Evolutionary conservation across 2,329 filamentous ascomycete species (phyloP).

Genomic region (Fusarium avenaceum): DNA sequence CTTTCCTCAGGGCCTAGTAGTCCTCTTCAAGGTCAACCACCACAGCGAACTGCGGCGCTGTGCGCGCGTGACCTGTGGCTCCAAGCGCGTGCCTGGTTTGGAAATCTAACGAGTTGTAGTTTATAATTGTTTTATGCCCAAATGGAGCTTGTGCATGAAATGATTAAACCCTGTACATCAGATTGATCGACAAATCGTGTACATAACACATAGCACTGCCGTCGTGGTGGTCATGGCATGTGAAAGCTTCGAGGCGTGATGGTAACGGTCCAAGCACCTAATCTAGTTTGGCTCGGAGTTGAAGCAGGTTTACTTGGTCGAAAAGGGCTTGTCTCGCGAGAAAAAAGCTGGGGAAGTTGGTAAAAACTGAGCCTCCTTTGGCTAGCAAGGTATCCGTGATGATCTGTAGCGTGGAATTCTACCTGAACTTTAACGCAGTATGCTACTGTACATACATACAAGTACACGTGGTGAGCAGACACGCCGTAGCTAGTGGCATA

Average conservation of each 20-base stretch:
- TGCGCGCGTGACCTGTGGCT: constrained; percentile 27
- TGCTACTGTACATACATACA: neutral
- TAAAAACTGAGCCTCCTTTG: constrained; percentile 17
- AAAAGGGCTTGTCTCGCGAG: constrained; percentile 20
- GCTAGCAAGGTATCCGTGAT: neutral
- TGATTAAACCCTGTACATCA: constrained; percentile 7
- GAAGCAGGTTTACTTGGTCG: constrained; percentile 14
- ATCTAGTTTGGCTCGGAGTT: constrained; percentile 37
- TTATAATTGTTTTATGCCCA: constrained; percentile 7
- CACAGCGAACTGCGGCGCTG: constrained; percentile 20
- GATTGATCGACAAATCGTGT: constrained; percentile 20
- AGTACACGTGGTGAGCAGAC: neutral
- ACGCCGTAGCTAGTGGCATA: neutral
- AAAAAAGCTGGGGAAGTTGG: constrained; percentile 41
- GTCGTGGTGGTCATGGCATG: constrained; percentile 34
- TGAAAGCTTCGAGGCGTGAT: constrained; percentile 30
- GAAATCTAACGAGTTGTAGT: neutral
- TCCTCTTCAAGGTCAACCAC: constrained; percentile 3
- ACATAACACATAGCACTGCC: constrained; percentile 6
- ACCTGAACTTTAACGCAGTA: neutral
- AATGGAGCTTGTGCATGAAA: constrained; percentile 29
- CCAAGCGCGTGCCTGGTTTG: constrained; percentile 28
- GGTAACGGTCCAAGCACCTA: constrained; percentile 39
- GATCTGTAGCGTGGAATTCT: neutral
- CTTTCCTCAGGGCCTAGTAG: constrained; percentile 11